A percentile compares a stretch with the other conserved stretches of the same genome.
Conservation (phyloP, 2,329 filamentous ascomycete species). For the Fusarium virguliforme region DNA sequence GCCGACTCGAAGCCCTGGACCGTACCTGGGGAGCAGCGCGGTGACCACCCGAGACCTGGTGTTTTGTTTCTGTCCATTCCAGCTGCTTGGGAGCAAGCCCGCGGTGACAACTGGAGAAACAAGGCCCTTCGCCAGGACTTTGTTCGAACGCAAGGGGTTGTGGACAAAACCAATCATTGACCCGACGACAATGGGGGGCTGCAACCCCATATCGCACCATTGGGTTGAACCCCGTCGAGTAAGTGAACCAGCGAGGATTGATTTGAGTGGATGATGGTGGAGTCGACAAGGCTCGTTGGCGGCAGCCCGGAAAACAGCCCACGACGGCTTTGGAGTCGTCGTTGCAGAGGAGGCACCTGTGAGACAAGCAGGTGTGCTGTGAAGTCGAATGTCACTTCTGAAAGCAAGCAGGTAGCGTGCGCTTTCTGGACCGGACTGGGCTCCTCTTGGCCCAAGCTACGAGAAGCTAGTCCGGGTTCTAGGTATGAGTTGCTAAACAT, state of each 20-base stretch:
- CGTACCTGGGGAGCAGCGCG: slow-evolving; percentile 20
- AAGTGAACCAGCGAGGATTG: slow-evolving; percentile 28
- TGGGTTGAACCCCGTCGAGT: slow-evolving; percentile 18
- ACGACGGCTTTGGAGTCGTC: slow-evolving; percentile 28
- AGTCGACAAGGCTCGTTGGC: slow-evolving; percentile 30
- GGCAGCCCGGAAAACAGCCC: slow-evolving; percentile 43
- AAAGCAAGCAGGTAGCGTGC: slow-evolving; percentile 30
- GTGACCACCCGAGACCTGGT: slow-evolving; percentile 34
- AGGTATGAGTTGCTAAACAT: slow-evolving; percentile 38
- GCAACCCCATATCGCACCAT: slow-evolving; percentile 11
- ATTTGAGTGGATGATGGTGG: slow-evolving; percentile 38
- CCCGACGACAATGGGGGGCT: slow-evolving; percentile 11
- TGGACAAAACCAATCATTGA: slow-evolving; percentile 13
- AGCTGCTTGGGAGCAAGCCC: slow-evolving; percentile 19
- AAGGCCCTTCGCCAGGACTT: slow-evolving; percentile 24
- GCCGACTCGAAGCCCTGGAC: slow-evolving; percentile 36
- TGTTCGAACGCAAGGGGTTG: slow-evolving; percentile 14
- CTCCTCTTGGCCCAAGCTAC: slow-evolving; percentile 42
- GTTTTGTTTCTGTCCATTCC: slow-evolving; percentile 38
- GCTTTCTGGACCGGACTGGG: slow-evolving; percentile 20
- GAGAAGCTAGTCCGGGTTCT: slow-evolving; percentile 37
- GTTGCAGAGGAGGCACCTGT: slow-evolving; percentile 22
- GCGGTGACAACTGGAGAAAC: slow-evolving; percentile 16
- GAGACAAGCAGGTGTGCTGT: slow-evolving; percentile 30
- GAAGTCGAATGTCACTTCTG: slow-evolving; percentile 37